phyloP scores from a whole-genome alignment of 257 asterid genomes.

The Catharanthus roseus region DNA sequence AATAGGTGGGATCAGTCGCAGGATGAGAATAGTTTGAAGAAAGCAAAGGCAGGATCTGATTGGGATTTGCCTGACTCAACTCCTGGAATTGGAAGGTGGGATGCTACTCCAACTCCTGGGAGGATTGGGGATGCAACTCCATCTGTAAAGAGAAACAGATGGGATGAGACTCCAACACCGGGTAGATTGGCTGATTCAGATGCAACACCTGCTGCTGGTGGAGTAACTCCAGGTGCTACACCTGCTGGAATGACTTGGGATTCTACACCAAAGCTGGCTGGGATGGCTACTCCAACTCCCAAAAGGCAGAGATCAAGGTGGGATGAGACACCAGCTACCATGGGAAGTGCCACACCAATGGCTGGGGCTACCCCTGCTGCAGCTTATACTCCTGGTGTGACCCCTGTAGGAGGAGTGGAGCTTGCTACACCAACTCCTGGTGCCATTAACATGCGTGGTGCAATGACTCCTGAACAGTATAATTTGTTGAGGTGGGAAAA shows the following conservation, averaged over 20 bases:
- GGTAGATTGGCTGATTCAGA: constrained; percentile 81
- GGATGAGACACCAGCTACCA: constrained; percentile 95
- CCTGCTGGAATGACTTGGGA: constrained; percentile 98
- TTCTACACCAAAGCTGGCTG: constrained; percentile 74
- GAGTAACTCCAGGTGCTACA: constrained; percentile 83
- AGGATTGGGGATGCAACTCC: constrained; percentile 89
- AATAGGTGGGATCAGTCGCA: constrained; percentile 91
- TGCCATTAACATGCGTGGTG: constrained; percentile 59
- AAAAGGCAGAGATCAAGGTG: constrained; percentile 95
- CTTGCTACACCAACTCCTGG: constrained; percentile 88
- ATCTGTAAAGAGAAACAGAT: constrained; percentile 63
- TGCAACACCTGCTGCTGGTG: constrained; percentile 81
- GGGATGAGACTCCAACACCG: constrained; percentile 97
- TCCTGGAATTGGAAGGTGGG: constrained; percentile 96
- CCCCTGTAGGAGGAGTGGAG: constrained; percentile 73
- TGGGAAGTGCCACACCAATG: constrained; percentile 89
- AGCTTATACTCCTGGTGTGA: constrained; percentile 77
- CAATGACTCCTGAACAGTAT: constrained; percentile 87
- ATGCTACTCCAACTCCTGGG: constrained; percentile 96
- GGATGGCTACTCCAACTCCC: constrained; percentile 83
- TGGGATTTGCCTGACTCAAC: constrained; percentile 90
- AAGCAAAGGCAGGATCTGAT: constrained; percentile 65
- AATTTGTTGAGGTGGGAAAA: constrained; percentile 85
- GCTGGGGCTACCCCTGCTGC: constrained; percentile 82
- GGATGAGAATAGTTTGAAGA: constrained; percentile 62